Evolutionary conservation across 2,329 filamentous ascomycete species (phyloP), one percentile per base, ranked within the genome.

Genomic region (Arthrocladium fulminans): DNA sequence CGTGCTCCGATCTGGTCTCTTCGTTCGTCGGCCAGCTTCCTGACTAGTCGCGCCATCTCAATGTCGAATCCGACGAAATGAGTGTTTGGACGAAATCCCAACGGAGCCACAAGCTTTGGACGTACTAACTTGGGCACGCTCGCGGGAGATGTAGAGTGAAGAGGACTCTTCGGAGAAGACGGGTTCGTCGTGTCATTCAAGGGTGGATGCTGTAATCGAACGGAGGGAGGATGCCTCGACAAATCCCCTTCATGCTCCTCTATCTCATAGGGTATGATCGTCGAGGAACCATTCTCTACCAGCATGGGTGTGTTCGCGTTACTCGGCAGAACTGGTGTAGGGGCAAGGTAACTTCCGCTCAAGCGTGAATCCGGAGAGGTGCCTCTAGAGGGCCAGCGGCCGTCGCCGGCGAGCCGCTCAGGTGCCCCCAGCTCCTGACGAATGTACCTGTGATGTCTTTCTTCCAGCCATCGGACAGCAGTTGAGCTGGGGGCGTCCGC

Each of bases 51-150:
- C 8, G 71, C 68, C 19, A 85, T 63, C 55, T 85, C 75, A 35
- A 72, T 68, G 56, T 76, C 62, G 58, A 82, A 77, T 3, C 81
- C 81, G 29, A 80, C 69, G 54, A 83, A 84, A 19, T 75, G 71
- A 1, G 75, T 74, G 58, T 85, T 84, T 2, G 76, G 77, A 44
- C 80, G 75, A 45, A 83, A 81, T 0, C 73, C 73, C 0, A 76
- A 70, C 1, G 80, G 79, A 7, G 65, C 68, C 30, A 73, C 65
- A 51, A 72, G 66, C 20, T 68, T 57, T 5, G 62, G 61, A 8
- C 64, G 60, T 13, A 19, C 20, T n/a, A 38, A 23, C 32, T 38
- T 47, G n/a, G 32, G 32, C 30, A 39, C 20, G 15, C 32, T 47
- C 3, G 23, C 23, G 19, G 44, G 20, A 4, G 44, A 24, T 10